Conservation (phyloP, 2,329 filamentous ascomycete species). For the Fragosphaeria purpurea region DNA sequence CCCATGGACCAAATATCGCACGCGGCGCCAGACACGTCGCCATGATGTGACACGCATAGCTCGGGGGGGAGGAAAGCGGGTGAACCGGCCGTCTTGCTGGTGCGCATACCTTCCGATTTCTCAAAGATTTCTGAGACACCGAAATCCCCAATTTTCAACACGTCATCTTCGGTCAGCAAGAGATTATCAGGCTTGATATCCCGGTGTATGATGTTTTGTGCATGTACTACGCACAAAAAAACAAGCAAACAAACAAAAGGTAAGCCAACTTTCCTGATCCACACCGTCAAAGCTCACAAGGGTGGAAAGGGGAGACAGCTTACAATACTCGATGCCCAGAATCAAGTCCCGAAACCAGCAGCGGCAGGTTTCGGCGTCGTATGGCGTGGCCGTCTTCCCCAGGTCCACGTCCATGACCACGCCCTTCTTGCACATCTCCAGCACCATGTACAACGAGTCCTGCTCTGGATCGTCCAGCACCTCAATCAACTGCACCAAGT, state of each 20-base stretch:
- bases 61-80: constrained; percentile 93
- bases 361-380: constrained; percentile 70
- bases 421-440: constrained; percentile 98
- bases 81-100: constrained; percentile 85
- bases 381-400: constrained; percentile 73
- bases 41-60: constrained; percentile 76
- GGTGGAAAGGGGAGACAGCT: constrained; percentile 23
- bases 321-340: constrained; percentile 84
- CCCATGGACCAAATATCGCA: constrained; percentile 99
- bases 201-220: constrained; percentile 86
- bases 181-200: constrained; percentile 98
- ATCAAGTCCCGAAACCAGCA: constrained; percentile 94
- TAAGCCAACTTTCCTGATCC: background rate
- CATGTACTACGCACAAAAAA: constrained; percentile 53
- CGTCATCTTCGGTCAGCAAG: constrained; percentile 76
- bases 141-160: constrained; percentile 97
- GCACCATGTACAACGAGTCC: constrained; percentile 95
- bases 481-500: constrained; percentile 86
- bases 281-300: background rate
- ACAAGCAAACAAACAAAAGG: background rate
- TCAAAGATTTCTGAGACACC: constrained; percentile 99
- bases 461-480: constrained; percentile 92
- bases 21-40: constrained; percentile 76
- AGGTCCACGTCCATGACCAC: constrained; percentile 93
- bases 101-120: constrained; percentile 75